Conservation (phyloP, 352 stramenopile species). For the Pythium pyrilobum region DNA sequence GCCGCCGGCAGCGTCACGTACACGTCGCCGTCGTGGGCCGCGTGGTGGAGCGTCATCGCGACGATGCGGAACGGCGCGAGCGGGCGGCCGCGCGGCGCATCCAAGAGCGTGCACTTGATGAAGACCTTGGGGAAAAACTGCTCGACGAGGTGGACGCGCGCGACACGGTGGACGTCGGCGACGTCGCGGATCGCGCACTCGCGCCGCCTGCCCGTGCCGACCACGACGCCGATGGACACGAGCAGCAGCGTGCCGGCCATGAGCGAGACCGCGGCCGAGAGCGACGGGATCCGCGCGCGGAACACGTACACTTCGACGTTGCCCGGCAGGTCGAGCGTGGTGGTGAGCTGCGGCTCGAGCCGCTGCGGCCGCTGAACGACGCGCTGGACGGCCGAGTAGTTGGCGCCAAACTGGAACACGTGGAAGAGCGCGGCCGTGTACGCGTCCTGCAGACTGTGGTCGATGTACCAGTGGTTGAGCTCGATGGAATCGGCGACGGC, state of each 20-base stretch:
- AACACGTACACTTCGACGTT: constrained; percentile 7
- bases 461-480: constrained; percentile 16
- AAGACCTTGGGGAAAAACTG: constrained; percentile 24
- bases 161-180: constrained; percentile 18
- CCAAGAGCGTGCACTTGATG: constrained; percentile 11
- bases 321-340: constrained; percentile 2
- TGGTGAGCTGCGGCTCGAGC: not conserved
- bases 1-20: constrained; percentile 13
- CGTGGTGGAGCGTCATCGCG: constrained; percentile 12
- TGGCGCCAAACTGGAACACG: constrained; percentile 19
- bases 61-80: constrained; percentile 19
- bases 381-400: not conserved
- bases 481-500: constrained; percentile 9
- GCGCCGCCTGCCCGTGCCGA: constrained; percentile 3
- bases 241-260: constrained; percentile 2
- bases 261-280: constrained; percentile 2
- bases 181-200: constrained; percentile 12
- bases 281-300: not conserved
- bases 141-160: constrained; percentile 17
- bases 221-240: constrained; percentile 3
- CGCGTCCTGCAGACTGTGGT: constrained; percentile 13
- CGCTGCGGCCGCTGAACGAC: too few relatives aligned
- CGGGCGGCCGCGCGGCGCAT: constrained; percentile 1
- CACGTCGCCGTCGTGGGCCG: constrained; percentile 6
- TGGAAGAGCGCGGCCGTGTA: constrained; percentile 19